Conservation (phyloP, 169 alveolate species). For the Miamiensis avidus region DNA sequence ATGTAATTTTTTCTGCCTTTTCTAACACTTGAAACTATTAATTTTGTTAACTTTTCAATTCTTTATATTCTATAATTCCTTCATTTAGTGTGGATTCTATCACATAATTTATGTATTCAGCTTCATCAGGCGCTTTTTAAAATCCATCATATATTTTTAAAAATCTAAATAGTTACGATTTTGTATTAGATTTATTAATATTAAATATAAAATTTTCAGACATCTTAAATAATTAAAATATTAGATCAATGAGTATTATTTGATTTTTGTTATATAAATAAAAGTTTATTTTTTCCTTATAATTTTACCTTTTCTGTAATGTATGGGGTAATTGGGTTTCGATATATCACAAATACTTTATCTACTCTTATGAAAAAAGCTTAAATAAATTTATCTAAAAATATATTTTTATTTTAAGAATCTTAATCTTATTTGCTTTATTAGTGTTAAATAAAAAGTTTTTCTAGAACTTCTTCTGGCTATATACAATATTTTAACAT, state of each 20-base stretch:
- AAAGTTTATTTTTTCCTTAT: not conserved
- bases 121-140: slow-evolving; percentile 29
- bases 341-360: slow-evolving; percentile 29
- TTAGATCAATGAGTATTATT: not conserved
- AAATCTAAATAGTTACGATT: slow-evolving; percentile 23
- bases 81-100: slow-evolving; percentile 18
- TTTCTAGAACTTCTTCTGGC: not conserved
- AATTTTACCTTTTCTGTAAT: slow-evolving; percentile 37
- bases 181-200: slow-evolving; percentile 27
- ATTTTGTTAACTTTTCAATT: slow-evolving; percentile 5
- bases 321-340: slow-evolving; percentile 45
- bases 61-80: slow-evolving; percentile 19
- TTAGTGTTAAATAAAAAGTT: not conserved
- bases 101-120: slow-evolving; percentile 18
- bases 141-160: slow-evolving; percentile 37
- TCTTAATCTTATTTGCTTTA: not conserved
- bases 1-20: slow-evolving; percentile 36
- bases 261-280: not conserved
- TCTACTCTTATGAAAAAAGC: slow-evolving; percentile 36
- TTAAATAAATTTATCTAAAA: slow-evolving; percentile 11
- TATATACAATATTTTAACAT: not conserved
- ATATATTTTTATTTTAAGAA: not conserved
- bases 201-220: slow-evolving; percentile 34
- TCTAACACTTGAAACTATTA: slow-evolving; percentile 22
- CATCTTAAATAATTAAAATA: slow-evolving; percentile 13